Percentiles rank a stretch among this genome's conserved stretches.
Conservation (phyloP, 345 rosid genomes). For the Lepidium aucheri region DNA sequence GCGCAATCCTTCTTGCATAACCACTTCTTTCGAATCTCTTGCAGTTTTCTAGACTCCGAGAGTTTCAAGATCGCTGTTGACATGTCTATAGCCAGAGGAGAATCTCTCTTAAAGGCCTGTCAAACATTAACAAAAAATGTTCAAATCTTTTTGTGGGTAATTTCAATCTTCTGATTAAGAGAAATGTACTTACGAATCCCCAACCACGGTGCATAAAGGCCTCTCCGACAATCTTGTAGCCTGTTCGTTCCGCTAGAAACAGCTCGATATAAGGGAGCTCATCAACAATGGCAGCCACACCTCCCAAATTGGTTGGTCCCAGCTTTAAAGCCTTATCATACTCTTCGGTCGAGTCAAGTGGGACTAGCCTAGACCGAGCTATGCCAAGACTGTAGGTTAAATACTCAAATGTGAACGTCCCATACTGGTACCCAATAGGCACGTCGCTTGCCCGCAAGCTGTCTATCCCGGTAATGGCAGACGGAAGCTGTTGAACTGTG, state of each 20-base stretch:
- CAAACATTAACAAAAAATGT: neutral
- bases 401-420: conserved; percentile 62
- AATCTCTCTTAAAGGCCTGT: conserved; percentile 74
- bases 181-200: conserved; percentile 79
- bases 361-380: conserved; percentile 45
- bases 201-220: conserved; percentile 75
- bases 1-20: conserved; percentile 51
- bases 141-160: neutral
- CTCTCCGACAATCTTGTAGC: conserved; percentile 69
- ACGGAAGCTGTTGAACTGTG: conserved; percentile 75
- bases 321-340: conserved; percentile 55
- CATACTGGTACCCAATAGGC: conserved; percentile 81
- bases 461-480: conserved; percentile 70
- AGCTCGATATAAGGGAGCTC: conserved; percentile 72
- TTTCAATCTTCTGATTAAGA: neutral
- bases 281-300: conserved; percentile 82
- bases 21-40: conserved; percentile 55
- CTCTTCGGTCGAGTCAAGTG: conserved; percentile 57
- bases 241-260: conserved; percentile 44
- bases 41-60: conserved; percentile 62
- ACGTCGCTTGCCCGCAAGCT: conserved; percentile 52
- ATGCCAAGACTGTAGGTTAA: conserved; percentile 50
- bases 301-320: conserved; percentile 55
- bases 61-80: conserved; percentile 82
- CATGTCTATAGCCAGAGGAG: conserved; percentile 66